phyloP scores from a whole-genome alignment of 1,139 yeast species.

The Pichia sp. region DNA sequence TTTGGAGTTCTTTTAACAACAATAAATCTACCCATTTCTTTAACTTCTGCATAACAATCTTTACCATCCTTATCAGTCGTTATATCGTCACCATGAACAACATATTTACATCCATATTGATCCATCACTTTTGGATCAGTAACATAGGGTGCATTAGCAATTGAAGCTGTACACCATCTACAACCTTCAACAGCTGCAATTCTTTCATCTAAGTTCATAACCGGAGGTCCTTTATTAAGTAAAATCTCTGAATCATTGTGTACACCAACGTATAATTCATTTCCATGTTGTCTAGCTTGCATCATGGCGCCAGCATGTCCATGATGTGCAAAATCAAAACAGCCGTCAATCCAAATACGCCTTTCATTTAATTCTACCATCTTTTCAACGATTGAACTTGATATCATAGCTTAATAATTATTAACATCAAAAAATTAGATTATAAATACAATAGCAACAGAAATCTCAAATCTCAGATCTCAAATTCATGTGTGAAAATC shows the following conservation, averaged over 20 bases:
- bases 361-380: constrained; percentile 12
- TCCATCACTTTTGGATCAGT: constrained; percentile 83
- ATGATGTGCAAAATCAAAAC: constrained; percentile 96
- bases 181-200: constrained; percentile 81
- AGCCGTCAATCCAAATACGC: constrained; percentile 90
- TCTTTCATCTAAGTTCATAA: constrained; percentile 78
- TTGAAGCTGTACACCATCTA: constrained; percentile 76
- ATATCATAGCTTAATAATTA: no score
- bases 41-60: constrained; percentile 82
- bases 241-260: constrained; percentile 86
- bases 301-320: constrained; percentile 96
- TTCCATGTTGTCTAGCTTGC: constrained; percentile 80
- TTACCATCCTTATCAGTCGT: constrained; percentile 94
- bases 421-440: no score
- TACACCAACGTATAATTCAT: constrained; percentile 75
- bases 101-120: constrained; percentile 67
- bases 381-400: no score
- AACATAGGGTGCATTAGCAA: constrained; percentile 88
- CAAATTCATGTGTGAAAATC: no score
- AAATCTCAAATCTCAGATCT: no score
- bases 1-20: constrained; percentile 92
- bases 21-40: constrained; percentile 77
- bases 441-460: no score
- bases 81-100: constrained; percentile 96
- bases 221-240: constrained; percentile 86